Evolutionary conservation across 1,139 yeast genomes (phyloP), one percentile per base, ranked within the genome.

Genomic region (Kurtzmaniella quercitrusa): DNA sequence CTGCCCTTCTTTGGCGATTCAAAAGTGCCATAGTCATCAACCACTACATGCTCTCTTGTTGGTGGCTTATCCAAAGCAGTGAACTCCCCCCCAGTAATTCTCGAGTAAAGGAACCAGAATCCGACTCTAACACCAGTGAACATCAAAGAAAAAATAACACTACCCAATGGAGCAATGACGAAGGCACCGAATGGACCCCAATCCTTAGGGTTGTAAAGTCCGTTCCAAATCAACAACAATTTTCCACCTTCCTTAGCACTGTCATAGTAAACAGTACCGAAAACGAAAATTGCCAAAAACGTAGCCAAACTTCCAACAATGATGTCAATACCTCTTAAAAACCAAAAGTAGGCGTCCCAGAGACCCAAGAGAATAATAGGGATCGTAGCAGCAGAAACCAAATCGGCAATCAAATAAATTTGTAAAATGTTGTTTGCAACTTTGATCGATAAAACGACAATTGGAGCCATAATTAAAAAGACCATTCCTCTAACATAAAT

Each of bases 141-240:
- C 37, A 70, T 55, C 17, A 77, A 62, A 1, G 88, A 82, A 48
- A 83, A 68, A 2, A 84, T 49, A 2, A 90, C 54, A 16, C 94
- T 90, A 16, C 94, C 95, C 41, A 83, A 74, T 3, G 97, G 96
- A 1, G 97, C 95, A 51, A 83, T 86, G 6, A 87, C 94, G 65
- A 90, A 90, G 1, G 97, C 96, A 25, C 95, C 97, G 65, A 90
- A 91, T 0, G 95, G 82, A 56, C 95, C 88, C 97, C 97, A 91
- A 60, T 91, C 97, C 45, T 76, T 79, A 12, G 77, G 66, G 48
- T 76, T 70, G 59, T 91, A 91, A 36, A 91, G 67, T 42, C 97
- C 97, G 51, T 88, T 80, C 79, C 86, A 79, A 40, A 85, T 66
- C 47, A 90, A 73, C 37, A 77, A 56, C 41, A 90, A 71, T 50